These are phyloP conservation scores for Trichoderma simmonsii DNA, from an alignment of 2,329 filamentous ascomycete genomes.

Conservation along the genomic window DNA sequence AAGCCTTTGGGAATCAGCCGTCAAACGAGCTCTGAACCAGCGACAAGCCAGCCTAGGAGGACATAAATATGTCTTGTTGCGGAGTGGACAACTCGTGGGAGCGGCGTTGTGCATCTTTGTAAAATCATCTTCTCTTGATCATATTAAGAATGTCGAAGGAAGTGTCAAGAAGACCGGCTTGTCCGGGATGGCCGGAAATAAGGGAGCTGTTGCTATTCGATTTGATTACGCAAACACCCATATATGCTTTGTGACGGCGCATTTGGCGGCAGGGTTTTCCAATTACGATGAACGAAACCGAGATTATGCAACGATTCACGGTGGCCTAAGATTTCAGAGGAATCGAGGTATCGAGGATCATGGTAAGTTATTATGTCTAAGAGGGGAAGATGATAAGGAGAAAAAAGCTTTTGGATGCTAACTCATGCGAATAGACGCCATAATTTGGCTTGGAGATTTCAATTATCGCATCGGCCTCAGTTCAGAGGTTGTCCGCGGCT, in stretches of 20 bases:
- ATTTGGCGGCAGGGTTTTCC: slow-evolving; percentile 90
- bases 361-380: slow-evolving; percentile 43
- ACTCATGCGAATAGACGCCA: slow-evolving; percentile 49
- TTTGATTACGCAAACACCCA: slow-evolving; percentile 92
- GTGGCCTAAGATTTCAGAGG: slow-evolving; percentile 84
- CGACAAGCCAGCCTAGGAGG: slow-evolving; percentile 62
- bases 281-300: slow-evolving; percentile 96
- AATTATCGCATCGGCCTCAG: slow-evolving; percentile 92
- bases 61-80: slow-evolving; percentile 81
- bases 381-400: neutral
- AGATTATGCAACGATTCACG: slow-evolving; percentile 85
- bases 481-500: slow-evolving; percentile 70
- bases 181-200: slow-evolving; percentile 97
- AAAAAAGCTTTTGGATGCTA: neutral
- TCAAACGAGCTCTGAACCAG: slow-evolving; percentile 72
- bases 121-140: slow-evolving; percentile 68
- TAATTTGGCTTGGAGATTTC: slow-evolving; percentile 97
- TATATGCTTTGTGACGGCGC: slow-evolving; percentile 92
- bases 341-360: slow-evolving; percentile 91
- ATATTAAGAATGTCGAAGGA: slow-evolving; percentile 96
- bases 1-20: slow-evolving; percentile 80
- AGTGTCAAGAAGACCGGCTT: slow-evolving; percentile 91
- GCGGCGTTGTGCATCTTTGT: slow-evolving; percentile 92
- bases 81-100: slow-evolving; percentile 91
- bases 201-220: slow-evolving; percentile 93